Conservation (phyloP, 805 yeast species). For the Blastobotrys terrestris region DNA sequence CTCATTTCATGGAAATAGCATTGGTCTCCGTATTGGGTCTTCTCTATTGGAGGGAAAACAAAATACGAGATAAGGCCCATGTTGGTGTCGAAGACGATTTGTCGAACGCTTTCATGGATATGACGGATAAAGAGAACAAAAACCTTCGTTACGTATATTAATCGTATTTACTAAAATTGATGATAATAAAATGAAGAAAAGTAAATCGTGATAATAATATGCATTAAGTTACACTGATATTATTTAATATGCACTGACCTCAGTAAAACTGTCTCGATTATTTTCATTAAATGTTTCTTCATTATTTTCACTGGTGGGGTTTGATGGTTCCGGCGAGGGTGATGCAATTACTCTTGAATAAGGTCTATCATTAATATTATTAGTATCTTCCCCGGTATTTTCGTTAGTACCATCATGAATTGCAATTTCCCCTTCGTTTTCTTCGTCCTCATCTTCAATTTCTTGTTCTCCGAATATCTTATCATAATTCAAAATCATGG, state of each 20-base stretch:
- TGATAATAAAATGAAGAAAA: too few species aligned
- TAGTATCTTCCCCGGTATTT: not conserved
- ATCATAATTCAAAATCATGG: slow-evolving; percentile 37
- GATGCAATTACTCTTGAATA: not conserved
- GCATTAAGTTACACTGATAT: slow-evolving; percentile 16
- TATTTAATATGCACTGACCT: slow-evolving; percentile 22
- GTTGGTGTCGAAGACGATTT: slow-evolving; percentile 1
- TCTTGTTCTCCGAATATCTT: slow-evolving; percentile 23
- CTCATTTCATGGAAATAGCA: slow-evolving; percentile 19
- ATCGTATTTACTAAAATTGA: not conserved
- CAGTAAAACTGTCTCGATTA: slow-evolving; percentile 22
- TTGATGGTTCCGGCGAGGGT: not conserved
- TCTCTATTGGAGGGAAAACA: slow-evolving; percentile 8
- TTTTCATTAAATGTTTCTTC: not conserved
- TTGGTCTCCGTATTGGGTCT: slow-evolving; percentile 15
- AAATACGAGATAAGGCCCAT: slow-evolving; percentile 7
- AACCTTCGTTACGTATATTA: slow-evolving; percentile 12
- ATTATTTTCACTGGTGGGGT: not conserved
- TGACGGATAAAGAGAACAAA: slow-evolving; percentile 15
- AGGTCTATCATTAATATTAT: not conserved
- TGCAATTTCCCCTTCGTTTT: not conserved
- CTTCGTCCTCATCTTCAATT: not conserved
- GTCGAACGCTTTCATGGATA: slow-evolving; percentile 10
- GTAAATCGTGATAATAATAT: slow-evolving; percentile 8
- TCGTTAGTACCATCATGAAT: not conserved